Base-by-base conservation (phyloP, 805 yeast genomes). In the Grigorovia jiainica region DNA sequence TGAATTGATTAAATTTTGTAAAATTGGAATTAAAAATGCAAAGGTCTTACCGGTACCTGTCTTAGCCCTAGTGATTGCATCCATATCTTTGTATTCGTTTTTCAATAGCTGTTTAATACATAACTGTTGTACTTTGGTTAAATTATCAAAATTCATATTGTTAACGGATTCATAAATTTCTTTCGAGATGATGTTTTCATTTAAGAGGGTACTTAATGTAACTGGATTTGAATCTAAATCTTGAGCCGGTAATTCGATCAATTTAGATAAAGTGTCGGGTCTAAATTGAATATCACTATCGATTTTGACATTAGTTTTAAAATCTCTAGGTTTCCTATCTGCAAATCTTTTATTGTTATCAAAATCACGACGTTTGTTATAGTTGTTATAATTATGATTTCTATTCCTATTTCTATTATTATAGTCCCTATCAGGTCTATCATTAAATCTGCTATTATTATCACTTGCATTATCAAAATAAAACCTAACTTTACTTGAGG, bases 11-110 rank as follows among this genome's bases (percentile, higher is more conserved):
- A 10, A 4, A 13, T 10, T 13, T 10, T 57, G 82, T 36, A 86
- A 65, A 10, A 84, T 65, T 2, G 96, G 96, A 34, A 89, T 68
- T 46, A 89, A 81, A 60, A 86, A 87, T 0, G 96, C 94, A 47
- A 84, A 76, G 0, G 97, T 87, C 61, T 87, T 87, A 55, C 97
- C 97, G 2, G 97, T 87, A 59, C 97, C 97, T 3, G 97, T 87
- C 60, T 86, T 86, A 21, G 97, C 96, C 54, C 95, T 72, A 31
- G 87, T 87, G 17, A 87, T 86, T 34, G 86, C 68, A 49, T 90
- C 89, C 7, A 27, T 3, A 25, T 67, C 64, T 23, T 47, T 47
- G 15, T 68, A 60, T n/a, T 71, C 66, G 32, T 68, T 66, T 13
- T 66, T 54, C 32, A 82, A 63, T 34, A 76, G 70, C 18, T 84